Conservation (phyloP, 1,284 basidiomycete species). For the Tylopilus orsonianus region DNA sequence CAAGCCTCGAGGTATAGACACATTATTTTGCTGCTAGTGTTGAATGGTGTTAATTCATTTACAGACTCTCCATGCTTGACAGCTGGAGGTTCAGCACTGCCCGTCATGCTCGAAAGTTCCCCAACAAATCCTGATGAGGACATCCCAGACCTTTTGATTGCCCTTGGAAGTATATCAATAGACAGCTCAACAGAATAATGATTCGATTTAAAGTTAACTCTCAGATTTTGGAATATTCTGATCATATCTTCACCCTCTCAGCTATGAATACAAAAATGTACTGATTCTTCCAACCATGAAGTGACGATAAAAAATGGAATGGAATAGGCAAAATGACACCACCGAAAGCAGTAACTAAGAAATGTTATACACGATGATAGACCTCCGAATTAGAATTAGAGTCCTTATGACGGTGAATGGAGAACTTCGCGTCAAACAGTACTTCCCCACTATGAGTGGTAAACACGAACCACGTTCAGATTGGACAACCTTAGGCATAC, state of each 20-base stretch:
- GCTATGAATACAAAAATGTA: neutral
- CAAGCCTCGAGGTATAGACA: constrained; percentile 45
- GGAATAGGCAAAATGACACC: neutral
- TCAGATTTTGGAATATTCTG: too few relatives aligned
- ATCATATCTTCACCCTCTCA: neutral
- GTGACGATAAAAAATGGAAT: neutral
- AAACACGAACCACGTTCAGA: neutral
- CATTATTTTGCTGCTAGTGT: neutral
- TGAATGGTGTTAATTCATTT: neutral
- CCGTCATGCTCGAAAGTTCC: neutral
- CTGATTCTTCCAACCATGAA: neutral
- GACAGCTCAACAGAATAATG: neutral
- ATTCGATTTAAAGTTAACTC: neutral
- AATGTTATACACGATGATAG: neutral
- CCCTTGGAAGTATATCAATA: constrained; percentile 16
- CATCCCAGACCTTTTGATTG: constrained; percentile 9
- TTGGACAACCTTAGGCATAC: neutral
- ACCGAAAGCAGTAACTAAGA: neutral
- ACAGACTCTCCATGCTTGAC: constrained; percentile 21
- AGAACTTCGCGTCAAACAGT: neutral
- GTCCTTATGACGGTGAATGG: neutral
- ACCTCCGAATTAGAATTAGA: neutral
- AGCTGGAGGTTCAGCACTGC: constrained; percentile 3
- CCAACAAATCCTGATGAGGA: neutral
- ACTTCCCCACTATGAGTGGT: neutral